These are phyloP conservation scores for Phytophthora fragariaefolia DNA, from an alignment of 352 stramenopile species.

Conservation along the genomic window DNA sequence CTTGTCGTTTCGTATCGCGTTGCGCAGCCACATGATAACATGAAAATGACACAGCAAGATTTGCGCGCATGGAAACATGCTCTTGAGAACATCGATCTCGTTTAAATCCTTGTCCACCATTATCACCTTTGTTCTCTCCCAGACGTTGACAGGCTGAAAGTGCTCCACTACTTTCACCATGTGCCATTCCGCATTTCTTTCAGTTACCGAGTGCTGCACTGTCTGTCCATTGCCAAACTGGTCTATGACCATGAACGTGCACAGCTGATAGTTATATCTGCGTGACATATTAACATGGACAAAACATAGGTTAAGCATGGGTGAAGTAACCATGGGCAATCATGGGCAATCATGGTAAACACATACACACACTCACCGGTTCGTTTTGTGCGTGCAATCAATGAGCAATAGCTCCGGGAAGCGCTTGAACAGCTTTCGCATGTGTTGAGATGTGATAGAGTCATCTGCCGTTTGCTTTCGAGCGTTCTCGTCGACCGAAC, in stretches of 20 bases:
- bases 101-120: conserved; percentile 28
- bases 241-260: conserved; percentile 14
- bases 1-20: too few species aligned
- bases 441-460: conserved; percentile 5
- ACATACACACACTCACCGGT: not conserved
- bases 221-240: conserved; percentile 12
- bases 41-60: not conserved
- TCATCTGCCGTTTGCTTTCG: conserved; percentile 1
- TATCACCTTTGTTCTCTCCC: conserved; percentile 2
- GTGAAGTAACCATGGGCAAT: not conserved
- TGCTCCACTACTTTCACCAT: conserved; percentile 12
- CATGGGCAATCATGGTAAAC: conserved; percentile 10
- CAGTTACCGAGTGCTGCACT: conserved; percentile 8
- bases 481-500: not conserved
- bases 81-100: conserved; percentile 14
- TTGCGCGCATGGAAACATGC: not conserved
- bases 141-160: conserved; percentile 1
- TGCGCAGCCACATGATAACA: too few species aligned
- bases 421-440: conserved; percentile 4
- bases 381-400: conserved; percentile 27
- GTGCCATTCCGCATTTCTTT: conserved; percentile 14
- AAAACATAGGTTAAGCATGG: conserved; percentile 16
- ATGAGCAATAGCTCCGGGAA: conserved; percentile 16
- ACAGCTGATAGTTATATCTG: conserved; percentile 14
- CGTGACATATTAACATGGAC: not conserved